A percentile compares a stretch with the other conserved stretches of the same genome.
These are phyloP conservation scores for Lecanosticta acicola DNA, from an alignment of 2,329 filamentous ascomycete genomes.

Conservation along the genomic window DNA sequence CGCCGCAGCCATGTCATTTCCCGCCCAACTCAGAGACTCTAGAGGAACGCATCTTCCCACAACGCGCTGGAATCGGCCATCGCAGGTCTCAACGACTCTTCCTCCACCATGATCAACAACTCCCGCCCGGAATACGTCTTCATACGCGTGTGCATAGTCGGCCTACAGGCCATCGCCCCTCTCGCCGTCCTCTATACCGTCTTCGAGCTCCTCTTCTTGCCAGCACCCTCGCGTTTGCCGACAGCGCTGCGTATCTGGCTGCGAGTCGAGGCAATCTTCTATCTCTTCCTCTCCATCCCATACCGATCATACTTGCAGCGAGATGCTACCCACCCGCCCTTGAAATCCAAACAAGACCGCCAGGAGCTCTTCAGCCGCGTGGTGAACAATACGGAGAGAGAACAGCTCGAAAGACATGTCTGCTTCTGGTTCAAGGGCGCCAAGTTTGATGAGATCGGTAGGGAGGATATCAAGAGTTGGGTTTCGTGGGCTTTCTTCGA, in stretches of 20 bases:
- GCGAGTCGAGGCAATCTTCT: constrained; percentile 10
- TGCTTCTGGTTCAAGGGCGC: constrained; percentile 61
- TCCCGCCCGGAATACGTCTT: constrained; percentile 13
- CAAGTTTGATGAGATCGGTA: constrained; percentile 51
- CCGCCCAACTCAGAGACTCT: neutral
- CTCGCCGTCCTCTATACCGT: constrained; percentile 7
- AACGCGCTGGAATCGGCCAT: too few relatives aligned
- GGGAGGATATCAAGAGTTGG: constrained; percentile 62
- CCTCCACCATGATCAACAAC: constrained; percentile 17
- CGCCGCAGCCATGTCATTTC: neutral
- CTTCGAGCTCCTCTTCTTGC: neutral
- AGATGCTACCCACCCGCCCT: constrained; percentile 46
- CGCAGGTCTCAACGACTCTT: neutral
- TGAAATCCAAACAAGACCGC: constrained; percentile 45
- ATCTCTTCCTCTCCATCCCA: constrained; percentile 34
- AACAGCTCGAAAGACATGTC: constrained; percentile 52
- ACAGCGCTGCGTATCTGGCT: constrained; percentile 8
- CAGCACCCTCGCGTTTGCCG: constrained; percentile 1
- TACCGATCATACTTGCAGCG: constrained; percentile 47
- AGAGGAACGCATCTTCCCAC: too few relatives aligned
- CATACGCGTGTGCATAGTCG: constrained; percentile 17
- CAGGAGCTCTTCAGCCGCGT: constrained; percentile 53
- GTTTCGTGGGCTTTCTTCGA: constrained; percentile 59
- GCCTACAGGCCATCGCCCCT: constrained; percentile 11
- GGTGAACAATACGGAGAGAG: constrained; percentile 45